Percentiles rank a stretch among this genome's conserved stretches.
phyloP scores from a whole-genome alignment of 2,329 filamentous ascomycete genomes.

The Fusarium bulbicola region DNA sequence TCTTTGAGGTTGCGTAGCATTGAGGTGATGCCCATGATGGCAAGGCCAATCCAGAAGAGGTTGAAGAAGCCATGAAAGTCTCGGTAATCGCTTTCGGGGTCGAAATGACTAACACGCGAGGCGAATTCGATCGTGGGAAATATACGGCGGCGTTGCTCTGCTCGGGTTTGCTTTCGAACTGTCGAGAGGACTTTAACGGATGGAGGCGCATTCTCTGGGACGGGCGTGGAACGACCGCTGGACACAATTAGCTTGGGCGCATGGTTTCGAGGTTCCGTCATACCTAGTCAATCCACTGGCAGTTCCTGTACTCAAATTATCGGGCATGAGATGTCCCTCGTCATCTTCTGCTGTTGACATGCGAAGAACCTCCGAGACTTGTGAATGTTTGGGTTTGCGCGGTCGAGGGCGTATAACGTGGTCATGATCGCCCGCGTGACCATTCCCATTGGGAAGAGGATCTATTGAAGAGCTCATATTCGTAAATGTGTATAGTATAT shows the following conservation, averaged over 20 bases:
- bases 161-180: slow-evolving; percentile 83
- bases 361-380: slow-evolving; percentile 55
- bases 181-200: slow-evolving; percentile 87
- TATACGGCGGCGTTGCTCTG: slow-evolving; percentile 81
- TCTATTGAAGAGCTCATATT: slow-evolving; percentile 46
- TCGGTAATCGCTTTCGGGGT: slow-evolving; percentile 88
- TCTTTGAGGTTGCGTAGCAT: slow-evolving; percentile 93
- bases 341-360: slow-evolving; percentile 46
- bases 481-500: neutral
- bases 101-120: slow-evolving; percentile 92
- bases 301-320: slow-evolving; percentile 44
- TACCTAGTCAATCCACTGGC: slow-evolving; percentile 59
- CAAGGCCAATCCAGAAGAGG: slow-evolving; percentile 95
- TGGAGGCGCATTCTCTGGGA: slow-evolving; percentile 90
- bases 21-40: slow-evolving; percentile 97
- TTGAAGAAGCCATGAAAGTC: slow-evolving; percentile 99
- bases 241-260: slow-evolving; percentile 4
- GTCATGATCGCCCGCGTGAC: slow-evolving; percentile 46
- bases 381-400: slow-evolving; percentile 59
- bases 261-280: neutral
- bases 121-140: slow-evolving; percentile 95
- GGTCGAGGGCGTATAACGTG: slow-evolving; percentile 60
- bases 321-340: slow-evolving; percentile 48
- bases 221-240: slow-evolving; percentile 84
- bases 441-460: slow-evolving; percentile 41